These are phyloP conservation scores for Serendipita indica DNA, from an alignment of 768 basidiomycete genomes.

Conservation along the genomic window DNA sequence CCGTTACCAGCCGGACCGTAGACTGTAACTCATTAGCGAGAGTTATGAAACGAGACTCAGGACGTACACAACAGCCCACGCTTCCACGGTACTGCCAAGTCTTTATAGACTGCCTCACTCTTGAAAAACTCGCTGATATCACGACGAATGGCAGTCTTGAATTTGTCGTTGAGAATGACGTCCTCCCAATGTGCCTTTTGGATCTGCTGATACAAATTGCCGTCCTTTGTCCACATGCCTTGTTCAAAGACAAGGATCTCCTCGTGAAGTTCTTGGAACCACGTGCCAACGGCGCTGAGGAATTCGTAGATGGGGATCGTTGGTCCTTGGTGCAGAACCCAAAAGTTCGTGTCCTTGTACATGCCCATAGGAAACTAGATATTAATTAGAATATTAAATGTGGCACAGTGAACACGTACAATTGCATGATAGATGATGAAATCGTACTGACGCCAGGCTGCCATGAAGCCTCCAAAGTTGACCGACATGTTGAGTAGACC, in stretches of 20 bases:
- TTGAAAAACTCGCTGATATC: slow-evolving; percentile 70
- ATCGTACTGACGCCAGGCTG: slow-evolving; percentile 43
- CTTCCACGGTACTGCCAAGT: slow-evolving; percentile 70
- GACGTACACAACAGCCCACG: not conserved
- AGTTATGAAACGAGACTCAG: not conserved
- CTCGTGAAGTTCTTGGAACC: slow-evolving; percentile 38
- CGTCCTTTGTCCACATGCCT: slow-evolving; percentile 48
- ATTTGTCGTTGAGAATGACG: slow-evolving; percentile 52
- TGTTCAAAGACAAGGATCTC: slow-evolving; percentile 70
- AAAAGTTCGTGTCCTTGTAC: slow-evolving; percentile 23
- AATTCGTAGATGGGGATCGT: slow-evolving; percentile 35
- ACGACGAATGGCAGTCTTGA: slow-evolving; percentile 53
- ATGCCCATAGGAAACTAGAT: slow-evolving; percentile 22
- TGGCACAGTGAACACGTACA: slow-evolving; percentile 26
- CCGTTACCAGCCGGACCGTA: slow-evolving; percentile 80
- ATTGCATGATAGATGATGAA: slow-evolving; percentile 39
- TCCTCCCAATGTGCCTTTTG: slow-evolving; percentile 60
- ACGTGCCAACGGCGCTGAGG: slow-evolving; percentile 38
- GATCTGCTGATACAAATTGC: slow-evolving; percentile 25
- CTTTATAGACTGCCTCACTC: slow-evolving; percentile 58
- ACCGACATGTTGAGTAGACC: slow-evolving; percentile 41
- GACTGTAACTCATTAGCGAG: slow-evolving; percentile 22
- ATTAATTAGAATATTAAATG: slow-evolving; percentile 11
- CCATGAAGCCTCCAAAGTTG: slow-evolving; percentile 38
- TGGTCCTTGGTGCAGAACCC: slow-evolving; percentile 46